Evolutionary conservation across 1,284 basidiomycete species (phyloP).

Genomic region (Inonotus obliquus): DNA sequence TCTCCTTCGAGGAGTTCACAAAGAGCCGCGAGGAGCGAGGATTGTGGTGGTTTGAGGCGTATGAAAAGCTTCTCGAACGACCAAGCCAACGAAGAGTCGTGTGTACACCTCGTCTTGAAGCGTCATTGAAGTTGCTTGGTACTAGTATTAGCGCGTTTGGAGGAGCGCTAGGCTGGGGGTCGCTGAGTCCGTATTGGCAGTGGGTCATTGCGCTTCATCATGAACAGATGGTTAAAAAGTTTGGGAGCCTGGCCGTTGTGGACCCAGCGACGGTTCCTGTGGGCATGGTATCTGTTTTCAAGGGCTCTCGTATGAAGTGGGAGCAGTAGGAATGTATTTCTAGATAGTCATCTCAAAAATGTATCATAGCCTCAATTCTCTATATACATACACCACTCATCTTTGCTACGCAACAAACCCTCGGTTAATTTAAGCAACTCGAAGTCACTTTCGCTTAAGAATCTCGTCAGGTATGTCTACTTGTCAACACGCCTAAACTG

Average conservation of each 20-base stretch:
- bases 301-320: slow-evolving; percentile 36
- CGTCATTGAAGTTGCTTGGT: slow-evolving; percentile 23
- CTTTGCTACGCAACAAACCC: background rate
- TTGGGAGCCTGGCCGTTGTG: slow-evolving; percentile 38
- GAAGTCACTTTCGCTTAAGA: too few species aligned
- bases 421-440: too few species aligned
- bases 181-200: slow-evolving; percentile 18
- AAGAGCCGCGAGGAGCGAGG: slow-evolving; percentile 32
- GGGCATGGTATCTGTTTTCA: slow-evolving; percentile 39
- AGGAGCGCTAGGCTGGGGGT: background rate
- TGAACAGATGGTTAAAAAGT: slow-evolving; percentile 38
- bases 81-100: slow-evolving; percentile 19
- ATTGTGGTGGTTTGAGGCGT: slow-evolving; percentile 28
- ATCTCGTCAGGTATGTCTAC: too few species aligned
- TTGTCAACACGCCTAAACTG: too few species aligned
- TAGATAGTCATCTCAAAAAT: background rate
- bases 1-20: slow-evolving; percentile 33
- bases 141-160: slow-evolving; percentile 10
- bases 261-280: slow-evolving; percentile 39
- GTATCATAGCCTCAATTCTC: background rate
- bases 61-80: slow-evolving; percentile 28
- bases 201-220: slow-evolving; percentile 40
- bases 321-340: slow-evolving; percentile 30
- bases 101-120: slow-evolving; percentile 26
- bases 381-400: background rate